phyloP scores from a whole-genome alignment of 2,329 filamentous ascomycete genomes.

The Xylogone sp. region DNA sequence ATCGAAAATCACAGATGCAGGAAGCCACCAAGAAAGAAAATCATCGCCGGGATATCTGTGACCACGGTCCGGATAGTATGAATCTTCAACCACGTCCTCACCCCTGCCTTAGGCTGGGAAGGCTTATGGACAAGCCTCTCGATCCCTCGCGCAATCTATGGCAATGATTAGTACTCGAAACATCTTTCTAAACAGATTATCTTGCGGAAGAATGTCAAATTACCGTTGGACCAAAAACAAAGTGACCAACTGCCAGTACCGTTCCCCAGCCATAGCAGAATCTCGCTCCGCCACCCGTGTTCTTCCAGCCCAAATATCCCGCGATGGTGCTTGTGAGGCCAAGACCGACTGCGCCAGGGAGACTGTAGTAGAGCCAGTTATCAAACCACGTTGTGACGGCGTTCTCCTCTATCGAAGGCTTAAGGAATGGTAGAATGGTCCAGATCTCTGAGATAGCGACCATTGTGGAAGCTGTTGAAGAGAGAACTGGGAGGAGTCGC shows the following conservation, averaged over 20 bases:
- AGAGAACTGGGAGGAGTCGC: constrained; percentile 9
- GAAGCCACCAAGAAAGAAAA: constrained; percentile 11
- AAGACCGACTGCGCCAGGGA: constrained; percentile 7
- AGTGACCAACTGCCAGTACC: constrained; percentile 9
- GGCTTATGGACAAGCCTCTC: constrained; percentile 7
- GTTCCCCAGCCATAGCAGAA: constrained; percentile 11
- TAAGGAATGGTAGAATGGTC: constrained; percentile 12
- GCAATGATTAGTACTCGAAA: too few relatives aligned
- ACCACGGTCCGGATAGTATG: constrained; percentile 9
- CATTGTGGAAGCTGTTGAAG: constrained; percentile 8
- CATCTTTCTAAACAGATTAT: background rate
- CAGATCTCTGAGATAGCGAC: constrained; percentile 11
- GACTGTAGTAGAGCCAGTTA: constrained; percentile 7
- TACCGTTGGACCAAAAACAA: constrained; percentile 7
- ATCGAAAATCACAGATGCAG: background rate
- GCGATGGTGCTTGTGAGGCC: constrained; percentile 5
- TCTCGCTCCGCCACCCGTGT: background rate
- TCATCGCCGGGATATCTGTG: constrained; percentile 13
- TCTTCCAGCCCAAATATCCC: constrained; percentile 4
- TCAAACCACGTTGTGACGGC: constrained; percentile 9
- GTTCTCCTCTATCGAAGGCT: constrained; percentile 4
- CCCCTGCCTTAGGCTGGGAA: constrained; percentile 3
- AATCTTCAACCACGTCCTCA: constrained; percentile 9
- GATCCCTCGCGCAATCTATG: constrained; percentile 1
- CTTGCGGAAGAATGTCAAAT: background rate